These are phyloP conservation scores for Colletotrichum horii DNA, from an alignment of 2,329 filamentous ascomycete genomes.

Conservation along the genomic window DNA sequence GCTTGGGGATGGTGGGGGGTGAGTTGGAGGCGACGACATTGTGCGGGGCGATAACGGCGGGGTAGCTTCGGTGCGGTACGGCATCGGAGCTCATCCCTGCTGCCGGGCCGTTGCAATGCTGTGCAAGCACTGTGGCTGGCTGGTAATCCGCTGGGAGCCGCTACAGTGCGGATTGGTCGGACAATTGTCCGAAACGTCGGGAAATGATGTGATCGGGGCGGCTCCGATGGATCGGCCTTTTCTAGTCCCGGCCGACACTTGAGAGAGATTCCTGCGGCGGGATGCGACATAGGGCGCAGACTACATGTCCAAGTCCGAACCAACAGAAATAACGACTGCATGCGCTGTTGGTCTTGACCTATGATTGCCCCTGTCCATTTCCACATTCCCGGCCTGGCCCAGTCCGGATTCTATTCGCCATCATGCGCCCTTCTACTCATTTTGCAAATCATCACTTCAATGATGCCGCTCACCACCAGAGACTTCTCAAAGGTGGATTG, in stretches of 20 bases:
- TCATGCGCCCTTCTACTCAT: neutral
- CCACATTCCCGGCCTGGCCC: neutral
- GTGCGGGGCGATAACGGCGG: conserved; percentile 14
- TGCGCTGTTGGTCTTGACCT: neutral
- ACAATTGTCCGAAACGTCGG: conserved; percentile 16
- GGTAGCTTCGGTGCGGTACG: conserved; percentile 8
- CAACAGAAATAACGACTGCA: neutral
- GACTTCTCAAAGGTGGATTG: neutral
- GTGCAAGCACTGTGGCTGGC: neutral
- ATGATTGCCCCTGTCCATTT: neutral
- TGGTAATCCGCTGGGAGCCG: neutral
- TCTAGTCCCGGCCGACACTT: neutral
- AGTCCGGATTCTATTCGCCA: neutral
- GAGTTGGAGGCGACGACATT: neutral
- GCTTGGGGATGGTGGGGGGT: neutral
- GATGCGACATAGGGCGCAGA: neutral
- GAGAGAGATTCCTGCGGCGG: neutral
- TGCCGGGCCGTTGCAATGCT: neutral
- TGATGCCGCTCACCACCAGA: neutral
- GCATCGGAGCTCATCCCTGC: conserved; percentile 12
- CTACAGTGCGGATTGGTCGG: neutral
- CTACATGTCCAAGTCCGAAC: neutral
- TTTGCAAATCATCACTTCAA: neutral
- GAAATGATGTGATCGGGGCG: neutral
- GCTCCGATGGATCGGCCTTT: conserved; percentile 10